Evolutionary conservation across 345 rosid species (phyloP).

Genomic region (Cardamine resedifolia): DNA sequence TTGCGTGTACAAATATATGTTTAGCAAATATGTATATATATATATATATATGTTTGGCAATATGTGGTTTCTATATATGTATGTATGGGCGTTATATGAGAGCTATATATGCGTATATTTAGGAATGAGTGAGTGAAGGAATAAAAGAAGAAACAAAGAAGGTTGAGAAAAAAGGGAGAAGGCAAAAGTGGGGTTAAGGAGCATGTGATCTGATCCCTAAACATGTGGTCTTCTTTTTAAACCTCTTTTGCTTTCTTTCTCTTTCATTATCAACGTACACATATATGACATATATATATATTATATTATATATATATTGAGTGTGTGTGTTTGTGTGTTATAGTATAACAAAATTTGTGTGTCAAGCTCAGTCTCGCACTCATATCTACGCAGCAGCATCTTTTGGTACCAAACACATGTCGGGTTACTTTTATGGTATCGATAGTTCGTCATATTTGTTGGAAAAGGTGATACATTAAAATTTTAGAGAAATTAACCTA

Average conservation of each 20-base stretch:
- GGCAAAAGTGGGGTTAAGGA: conserved; percentile 40
- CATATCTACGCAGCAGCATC: conserved; percentile 37
- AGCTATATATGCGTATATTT: not conserved
- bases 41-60: conserved; percentile 29
- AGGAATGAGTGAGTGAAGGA: not conserved
- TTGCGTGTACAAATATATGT: not conserved
- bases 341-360: not conserved
- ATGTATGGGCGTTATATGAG: not conserved
- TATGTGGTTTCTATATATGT: conserved; percentile 1
- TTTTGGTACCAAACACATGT: conserved; percentile 40
- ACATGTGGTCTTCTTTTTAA: conserved; percentile 39
- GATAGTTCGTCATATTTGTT: conserved; percentile 18
- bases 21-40: not conserved
- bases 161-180: conserved; percentile 20
- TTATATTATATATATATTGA: not conserved
- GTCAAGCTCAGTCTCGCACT: conserved; percentile 33
- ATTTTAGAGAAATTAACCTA: not conserved
- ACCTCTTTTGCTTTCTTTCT: conserved; percentile 23
- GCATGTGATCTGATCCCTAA: conserved; percentile 40
- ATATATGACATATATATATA: not conserved
- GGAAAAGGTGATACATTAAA: not conserved
- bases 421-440: conserved; percentile 29
- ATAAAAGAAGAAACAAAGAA: conserved; percentile 6
- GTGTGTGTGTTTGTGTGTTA: conserved; percentile 1
- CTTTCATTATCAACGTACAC: conserved; percentile 23